phyloP scores from a whole-genome alignment of 768 basidiomycete species.

The Trametes coccinea region DNA sequence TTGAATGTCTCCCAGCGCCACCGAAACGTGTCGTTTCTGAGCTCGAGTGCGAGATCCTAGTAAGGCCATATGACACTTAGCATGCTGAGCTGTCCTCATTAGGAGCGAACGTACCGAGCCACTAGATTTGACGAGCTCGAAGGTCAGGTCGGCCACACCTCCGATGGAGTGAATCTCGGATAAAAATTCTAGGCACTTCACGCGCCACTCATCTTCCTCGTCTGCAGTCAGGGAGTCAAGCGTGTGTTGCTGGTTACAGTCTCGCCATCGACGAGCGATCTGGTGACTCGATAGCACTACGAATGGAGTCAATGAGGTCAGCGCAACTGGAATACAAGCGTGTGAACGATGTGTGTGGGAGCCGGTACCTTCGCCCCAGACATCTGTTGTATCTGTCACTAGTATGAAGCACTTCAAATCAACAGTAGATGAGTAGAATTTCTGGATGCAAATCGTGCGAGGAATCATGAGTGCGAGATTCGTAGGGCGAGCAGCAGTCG shows the following conservation, averaged over 20 bases:
- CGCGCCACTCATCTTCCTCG: slow-evolving; percentile 67
- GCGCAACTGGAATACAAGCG: too few relatives aligned
- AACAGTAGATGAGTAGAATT: slow-evolving; percentile 57
- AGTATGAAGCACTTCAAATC: slow-evolving; percentile 62
- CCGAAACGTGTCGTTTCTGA: slow-evolving; percentile 61
- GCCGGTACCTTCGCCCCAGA: slow-evolving; percentile 70
- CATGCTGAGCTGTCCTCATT: slow-evolving; percentile 20
- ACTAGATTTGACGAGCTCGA: slow-evolving; percentile 58
- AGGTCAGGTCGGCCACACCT: slow-evolving; percentile 53
- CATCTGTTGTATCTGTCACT: slow-evolving; percentile 71
- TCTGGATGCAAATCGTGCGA: slow-evolving; percentile 41
- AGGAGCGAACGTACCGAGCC: slow-evolving; percentile 51
- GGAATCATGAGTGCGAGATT: not conserved
- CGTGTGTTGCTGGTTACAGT: slow-evolving; percentile 46
- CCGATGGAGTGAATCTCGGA: slow-evolving; percentile 63
- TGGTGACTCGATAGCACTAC: slow-evolving; percentile 37
- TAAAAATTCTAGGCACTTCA: slow-evolving; percentile 52
- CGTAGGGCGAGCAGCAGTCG: not conserved
- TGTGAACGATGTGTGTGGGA: not conserved
- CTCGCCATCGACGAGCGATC: slow-evolving; percentile 70
- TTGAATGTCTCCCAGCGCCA: slow-evolving; percentile 81
- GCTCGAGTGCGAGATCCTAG: slow-evolving; percentile 67
- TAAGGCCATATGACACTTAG: slow-evolving; percentile 14
- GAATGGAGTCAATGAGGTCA: not conserved
- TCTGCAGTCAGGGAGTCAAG: slow-evolving; percentile 30